These are phyloP conservation scores for Acmispon strigosus DNA, from an alignment of 306 rosid species.

Conservation along the genomic window DNA sequence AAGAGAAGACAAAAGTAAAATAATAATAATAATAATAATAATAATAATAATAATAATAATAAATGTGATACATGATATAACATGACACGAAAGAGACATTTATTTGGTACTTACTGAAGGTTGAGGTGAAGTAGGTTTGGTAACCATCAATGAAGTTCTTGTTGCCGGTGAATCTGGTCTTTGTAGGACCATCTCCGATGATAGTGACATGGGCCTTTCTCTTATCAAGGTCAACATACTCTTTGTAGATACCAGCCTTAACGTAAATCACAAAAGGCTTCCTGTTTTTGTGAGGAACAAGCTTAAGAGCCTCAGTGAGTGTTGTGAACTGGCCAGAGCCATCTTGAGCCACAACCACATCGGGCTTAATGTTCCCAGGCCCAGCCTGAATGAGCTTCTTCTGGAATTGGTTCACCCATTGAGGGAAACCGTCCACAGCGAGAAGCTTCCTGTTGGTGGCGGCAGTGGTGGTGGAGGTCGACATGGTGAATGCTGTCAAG, in stretches of 20 bases:
- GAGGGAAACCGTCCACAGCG: constrained; percentile 23
- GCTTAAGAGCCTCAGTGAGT: constrained; percentile 43
- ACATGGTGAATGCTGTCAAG: background rate
- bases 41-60: too few relatives aligned
- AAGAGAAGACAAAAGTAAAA: too few relatives aligned
- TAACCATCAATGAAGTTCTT: constrained; percentile 45
- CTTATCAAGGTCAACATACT: constrained; percentile 34
- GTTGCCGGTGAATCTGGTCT: constrained; percentile 51
- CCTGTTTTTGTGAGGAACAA: constrained; percentile 37
- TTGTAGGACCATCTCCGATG: constrained; percentile 81
- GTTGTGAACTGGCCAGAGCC: constrained; percentile 56
- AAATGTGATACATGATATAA: too few relatives aligned
- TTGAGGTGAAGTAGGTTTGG: constrained; percentile 51
- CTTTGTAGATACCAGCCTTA: constrained; percentile 60
- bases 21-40: too few relatives aligned
- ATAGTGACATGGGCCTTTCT: constrained; percentile 30
- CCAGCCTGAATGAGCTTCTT: constrained; percentile 22
- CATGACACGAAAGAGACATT: too few relatives aligned
- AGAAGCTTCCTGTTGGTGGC: constrained; percentile 26
- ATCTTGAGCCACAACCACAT: constrained; percentile 66
- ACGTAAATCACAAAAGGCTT: constrained; percentile 56
- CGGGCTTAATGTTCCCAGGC: constrained; percentile 10
- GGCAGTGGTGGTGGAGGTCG: background rate
- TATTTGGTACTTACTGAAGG: constrained; percentile 38
- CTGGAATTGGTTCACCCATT: constrained; percentile 28